Percentiles rank a stretch among this genome's conserved stretches.
These are phyloP conservation scores for Diaporthe humulicola DNA, from an alignment of 2,329 filamentous ascomycete species.

Conservation along the genomic window DNA sequence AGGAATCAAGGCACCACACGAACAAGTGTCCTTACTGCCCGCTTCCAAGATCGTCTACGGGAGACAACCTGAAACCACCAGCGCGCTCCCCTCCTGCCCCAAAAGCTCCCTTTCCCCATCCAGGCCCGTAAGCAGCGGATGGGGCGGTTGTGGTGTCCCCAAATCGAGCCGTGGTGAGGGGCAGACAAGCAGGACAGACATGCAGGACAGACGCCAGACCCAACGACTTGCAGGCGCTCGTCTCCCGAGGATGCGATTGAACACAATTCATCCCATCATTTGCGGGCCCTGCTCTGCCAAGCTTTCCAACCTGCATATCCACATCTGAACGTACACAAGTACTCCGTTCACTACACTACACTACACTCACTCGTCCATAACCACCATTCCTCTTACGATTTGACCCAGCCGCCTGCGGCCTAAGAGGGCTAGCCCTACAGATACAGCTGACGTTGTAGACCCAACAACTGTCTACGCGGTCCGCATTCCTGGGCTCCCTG, in stretches of 20 bases:
- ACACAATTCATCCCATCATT: slow-evolving; percentile 7
- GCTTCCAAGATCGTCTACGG: neutral
- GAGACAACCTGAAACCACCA: slow-evolving; percentile 22
- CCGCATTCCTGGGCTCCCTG: neutral
- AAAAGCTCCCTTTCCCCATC: neutral
- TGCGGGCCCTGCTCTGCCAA: slow-evolving; percentile 20
- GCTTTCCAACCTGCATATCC: slow-evolving; percentile 10
- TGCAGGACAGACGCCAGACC: too few relatives aligned
- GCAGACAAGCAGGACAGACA: neutral
- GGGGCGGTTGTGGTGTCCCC: neutral
- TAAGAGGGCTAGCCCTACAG: neutral
- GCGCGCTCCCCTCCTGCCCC: neutral
- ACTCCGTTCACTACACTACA: neutral
- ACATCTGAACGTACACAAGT: neutral
- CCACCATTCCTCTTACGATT: neutral
- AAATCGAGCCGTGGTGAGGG: neutral
- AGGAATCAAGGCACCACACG: neutral
- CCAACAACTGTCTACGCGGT: neutral
- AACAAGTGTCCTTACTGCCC: slow-evolving; percentile 1
- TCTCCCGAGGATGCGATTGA: neutral
- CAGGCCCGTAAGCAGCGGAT: neutral
- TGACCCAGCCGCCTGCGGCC: neutral
- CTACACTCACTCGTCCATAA: neutral
- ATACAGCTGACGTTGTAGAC: neutral
- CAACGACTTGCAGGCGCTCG: neutral